Percentiles rank a stretch among this genome's conserved stretches.
These are phyloP conservation scores for Infundibulicybe gibba DNA, from an alignment of 768 basidiomycete genomes.

Conservation along the genomic window DNA sequence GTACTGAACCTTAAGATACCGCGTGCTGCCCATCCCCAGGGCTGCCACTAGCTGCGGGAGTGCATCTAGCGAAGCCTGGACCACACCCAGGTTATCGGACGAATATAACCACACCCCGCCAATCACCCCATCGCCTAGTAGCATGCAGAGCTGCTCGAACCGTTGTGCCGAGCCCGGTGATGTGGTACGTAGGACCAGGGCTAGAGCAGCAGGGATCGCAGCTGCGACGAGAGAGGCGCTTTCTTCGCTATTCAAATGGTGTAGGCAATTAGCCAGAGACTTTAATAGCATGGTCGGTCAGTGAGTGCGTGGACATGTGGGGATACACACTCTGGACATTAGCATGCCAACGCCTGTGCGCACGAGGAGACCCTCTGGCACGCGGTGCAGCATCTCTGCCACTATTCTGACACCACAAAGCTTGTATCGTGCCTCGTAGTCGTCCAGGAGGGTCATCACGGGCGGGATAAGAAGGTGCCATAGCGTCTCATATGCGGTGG, in stretches of 20 bases:
- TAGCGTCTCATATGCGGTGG: constrained; percentile 51
- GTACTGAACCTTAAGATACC: constrained; percentile 64
- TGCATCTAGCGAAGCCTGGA: constrained; percentile 61
- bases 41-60: constrained; percentile 55
- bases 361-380: constrained; percentile 55
- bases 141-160: constrained; percentile 61
- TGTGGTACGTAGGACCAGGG: constrained; percentile 51
- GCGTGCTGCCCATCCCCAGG: constrained; percentile 56
- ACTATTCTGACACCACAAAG: constrained; percentile 56
- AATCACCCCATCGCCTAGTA: constrained; percentile 74
- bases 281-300: constrained; percentile 20
- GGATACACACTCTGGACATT: constrained; percentile 50
- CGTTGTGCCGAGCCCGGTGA: constrained; percentile 39
- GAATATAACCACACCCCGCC: constrained; percentile 72
- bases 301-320: constrained; percentile 4
- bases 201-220: constrained; percentile 44
- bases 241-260: constrained; percentile 55
- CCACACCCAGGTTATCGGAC: constrained; percentile 49
- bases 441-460: constrained; percentile 75
- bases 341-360: constrained; percentile 75
- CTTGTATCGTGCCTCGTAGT: constrained; percentile 70
- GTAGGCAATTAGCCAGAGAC: constrained; percentile 61
- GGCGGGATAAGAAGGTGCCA: constrained; percentile 83
- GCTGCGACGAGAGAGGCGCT: constrained; percentile 57
- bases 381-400: constrained; percentile 49